These are phyloP conservation scores for Leptographium galeiforme DNA, from an alignment of 2,329 filamentous ascomycete genomes.

Conservation along the genomic window DNA sequence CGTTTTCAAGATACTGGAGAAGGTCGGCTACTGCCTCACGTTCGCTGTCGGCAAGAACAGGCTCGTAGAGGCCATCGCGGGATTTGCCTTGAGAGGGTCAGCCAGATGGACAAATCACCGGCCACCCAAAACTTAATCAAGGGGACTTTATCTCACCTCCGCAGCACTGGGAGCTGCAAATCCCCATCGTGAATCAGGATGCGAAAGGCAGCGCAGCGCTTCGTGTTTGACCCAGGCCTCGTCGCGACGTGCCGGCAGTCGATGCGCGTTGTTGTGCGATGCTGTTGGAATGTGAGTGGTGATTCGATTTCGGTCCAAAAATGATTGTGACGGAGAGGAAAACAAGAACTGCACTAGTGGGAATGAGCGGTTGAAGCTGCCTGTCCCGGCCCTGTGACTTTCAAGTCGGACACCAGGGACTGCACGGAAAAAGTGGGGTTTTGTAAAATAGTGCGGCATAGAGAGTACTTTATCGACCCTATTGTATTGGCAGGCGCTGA, in stretches of 20 bases:
- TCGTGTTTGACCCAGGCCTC: not conserved
- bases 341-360: conserved; percentile 1
- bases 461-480: not conserved
- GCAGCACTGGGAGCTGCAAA: conserved; percentile 50
- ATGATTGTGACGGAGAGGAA: not conserved
- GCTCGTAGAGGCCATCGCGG: conserved; percentile 72
- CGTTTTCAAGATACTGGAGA: conserved; percentile 91
- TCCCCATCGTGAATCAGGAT: conserved; percentile 36
- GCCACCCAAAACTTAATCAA: not conserved
- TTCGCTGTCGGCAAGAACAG: conserved; percentile 86
- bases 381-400: not conserved
- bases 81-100: conserved; percentile 43
- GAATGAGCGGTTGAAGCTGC: conserved; percentile 1
- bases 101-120: not conserved
- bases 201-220: not conserved
- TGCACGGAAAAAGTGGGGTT: not conserved
- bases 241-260: not conserved
- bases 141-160: conserved; percentile 26
- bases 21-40: conserved; percentile 93
- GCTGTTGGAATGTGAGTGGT: not conserved
- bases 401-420: not conserved
- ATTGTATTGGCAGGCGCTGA: not conserved
- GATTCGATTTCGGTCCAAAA: not conserved
- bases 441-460: not conserved
- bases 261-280: not conserved